Percentiles rank a stretch among this genome's conserved stretches.
Conservation (phyloP, 768 basidiomycete species). For the Porpolomopsis calyptriformis region DNA sequence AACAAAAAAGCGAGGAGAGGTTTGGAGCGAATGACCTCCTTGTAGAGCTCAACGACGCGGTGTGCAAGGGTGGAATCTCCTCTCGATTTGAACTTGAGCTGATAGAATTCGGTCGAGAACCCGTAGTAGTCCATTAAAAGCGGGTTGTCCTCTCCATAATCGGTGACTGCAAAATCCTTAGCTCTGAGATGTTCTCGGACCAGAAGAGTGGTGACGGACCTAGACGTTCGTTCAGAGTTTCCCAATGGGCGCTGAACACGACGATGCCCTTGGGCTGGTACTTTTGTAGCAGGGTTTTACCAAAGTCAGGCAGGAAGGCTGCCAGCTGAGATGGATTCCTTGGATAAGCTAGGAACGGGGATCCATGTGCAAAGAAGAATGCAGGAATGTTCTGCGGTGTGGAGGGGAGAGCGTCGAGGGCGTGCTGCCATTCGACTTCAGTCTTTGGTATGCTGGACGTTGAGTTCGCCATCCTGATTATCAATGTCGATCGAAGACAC, state of each 20-base stretch:
- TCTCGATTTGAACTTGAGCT: slow-evolving; percentile 55
- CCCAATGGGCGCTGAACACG: slow-evolving; percentile 80
- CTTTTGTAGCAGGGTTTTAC: slow-evolving; percentile 50
- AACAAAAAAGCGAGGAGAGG: background rate
- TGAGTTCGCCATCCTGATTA: too few relatives aligned
- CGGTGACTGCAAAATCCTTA: slow-evolving; percentile 41
- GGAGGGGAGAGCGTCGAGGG: slow-evolving; percentile 43
- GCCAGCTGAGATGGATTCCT: slow-evolving; percentile 43
- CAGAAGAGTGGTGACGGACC: slow-evolving; percentile 26
- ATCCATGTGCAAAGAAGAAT: slow-evolving; percentile 71
- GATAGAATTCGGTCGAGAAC: slow-evolving; percentile 48
- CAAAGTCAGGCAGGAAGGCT: slow-evolving; percentile 58
- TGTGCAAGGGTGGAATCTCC: slow-evolving; percentile 50
- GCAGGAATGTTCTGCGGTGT: slow-evolving; percentile 54
- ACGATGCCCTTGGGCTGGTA: slow-evolving; percentile 73
- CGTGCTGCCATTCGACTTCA: slow-evolving; percentile 37
- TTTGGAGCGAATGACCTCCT: slow-evolving; percentile 27
- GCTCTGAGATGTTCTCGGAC: background rate
- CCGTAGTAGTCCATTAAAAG: slow-evolving; percentile 67
- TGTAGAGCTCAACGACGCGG: slow-evolving; percentile 50
- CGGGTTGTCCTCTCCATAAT: slow-evolving; percentile 70
- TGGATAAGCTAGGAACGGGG: slow-evolving; percentile 41
- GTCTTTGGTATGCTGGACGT: slow-evolving; percentile 19
- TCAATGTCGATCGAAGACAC: slow-evolving; percentile 46
- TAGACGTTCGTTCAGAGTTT: slow-evolving; percentile 46